Evolutionary conservation across 306 rosid species (phyloP).

Genomic region (Dalbergia oliveri): DNA sequence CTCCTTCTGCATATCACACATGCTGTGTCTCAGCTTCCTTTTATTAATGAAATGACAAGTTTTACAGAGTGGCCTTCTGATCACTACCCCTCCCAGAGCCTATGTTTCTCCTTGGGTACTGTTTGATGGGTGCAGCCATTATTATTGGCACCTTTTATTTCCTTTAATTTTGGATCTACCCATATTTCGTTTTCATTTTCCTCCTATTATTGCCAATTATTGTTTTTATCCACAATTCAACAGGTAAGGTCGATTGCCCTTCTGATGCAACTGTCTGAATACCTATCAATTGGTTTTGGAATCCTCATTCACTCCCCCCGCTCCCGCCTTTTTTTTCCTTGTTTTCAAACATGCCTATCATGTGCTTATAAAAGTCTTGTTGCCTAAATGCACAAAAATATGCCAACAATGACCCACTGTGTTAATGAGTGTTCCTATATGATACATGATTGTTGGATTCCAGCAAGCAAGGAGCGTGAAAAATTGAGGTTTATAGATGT

Average conservation of each 20-base stretch:
- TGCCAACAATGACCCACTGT: background rate
- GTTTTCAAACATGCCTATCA: background rate
- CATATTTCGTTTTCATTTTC: conserved; percentile 39
- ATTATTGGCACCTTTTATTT: conserved; percentile 7
- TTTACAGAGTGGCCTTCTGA: background rate
- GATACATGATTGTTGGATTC: no score
- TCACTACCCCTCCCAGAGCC: background rate
- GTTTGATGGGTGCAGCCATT: conserved; percentile 43
- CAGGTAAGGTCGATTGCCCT: conserved; percentile 32
- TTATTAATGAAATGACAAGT: conserved; percentile 33
- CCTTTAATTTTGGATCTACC: conserved; percentile 30
- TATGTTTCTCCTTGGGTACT: conserved; percentile 26
- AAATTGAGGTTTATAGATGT: background rate
- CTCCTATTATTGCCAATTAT: conserved; percentile 49
- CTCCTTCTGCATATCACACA: conserved; percentile 45
- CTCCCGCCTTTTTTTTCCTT: background rate
- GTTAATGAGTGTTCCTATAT: background rate
- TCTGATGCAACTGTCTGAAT: conserved; percentile 26
- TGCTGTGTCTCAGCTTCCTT: conserved; percentile 44
- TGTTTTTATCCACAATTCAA: conserved; percentile 33
- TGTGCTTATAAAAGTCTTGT: background rate
- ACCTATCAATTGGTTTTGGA: conserved; percentile 6
- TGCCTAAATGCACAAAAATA: background rate
- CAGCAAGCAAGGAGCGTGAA: background rate
- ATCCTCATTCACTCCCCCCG: background rate